phyloP scores from a whole-genome alignment of 371 early-diverging fungal species.

The Fennellomyces sp. region DNA sequence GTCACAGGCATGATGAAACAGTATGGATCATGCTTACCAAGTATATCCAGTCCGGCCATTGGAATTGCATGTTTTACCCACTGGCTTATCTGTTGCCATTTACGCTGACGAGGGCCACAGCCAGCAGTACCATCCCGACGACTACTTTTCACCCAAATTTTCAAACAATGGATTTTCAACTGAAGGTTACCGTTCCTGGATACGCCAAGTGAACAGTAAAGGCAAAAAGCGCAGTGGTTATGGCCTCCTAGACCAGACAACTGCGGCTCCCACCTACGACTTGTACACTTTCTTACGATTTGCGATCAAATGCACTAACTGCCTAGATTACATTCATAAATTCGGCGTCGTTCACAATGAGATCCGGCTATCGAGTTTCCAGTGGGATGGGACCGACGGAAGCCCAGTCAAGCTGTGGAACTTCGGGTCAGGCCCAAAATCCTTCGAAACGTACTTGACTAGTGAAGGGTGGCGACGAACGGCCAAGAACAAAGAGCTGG shows the following conservation, averaged over 20 bases:
- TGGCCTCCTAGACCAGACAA: not conserved
- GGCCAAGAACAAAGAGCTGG: constrained; percentile 34
- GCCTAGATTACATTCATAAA: constrained; percentile 48
- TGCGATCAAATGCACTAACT: constrained; percentile 46
- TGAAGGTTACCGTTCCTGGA: not conserved
- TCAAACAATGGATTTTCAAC: not conserved
- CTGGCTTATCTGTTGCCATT: constrained; percentile 38
- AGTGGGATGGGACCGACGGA: constrained; percentile 38
- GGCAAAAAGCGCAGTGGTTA: not conserved
- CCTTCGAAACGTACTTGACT: constrained; percentile 39
- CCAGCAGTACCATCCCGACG: constrained; percentile 3
- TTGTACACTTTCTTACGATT: constrained; percentile 44
- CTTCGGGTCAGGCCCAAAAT: constrained; percentile 38
- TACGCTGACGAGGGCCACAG: constrained; percentile 43
- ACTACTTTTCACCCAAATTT: constrained; percentile 2
- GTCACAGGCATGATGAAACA: no score
- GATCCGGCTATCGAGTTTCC: constrained; percentile 40
- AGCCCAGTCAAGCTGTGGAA: constrained; percentile 39
- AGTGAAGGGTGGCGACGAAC: constrained; percentile 50
- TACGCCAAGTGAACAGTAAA: not conserved
- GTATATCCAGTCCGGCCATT: constrained; percentile 36
- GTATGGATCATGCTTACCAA: no score
- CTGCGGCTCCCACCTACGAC: constrained; percentile 19
- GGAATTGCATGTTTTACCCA: constrained; percentile 38
- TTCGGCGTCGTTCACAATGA: constrained; percentile 46